Evolutionary conservation across 2,329 filamentous ascomycete genomes (phyloP).

Genomic region (Tolypocladium tropicale): DNA sequence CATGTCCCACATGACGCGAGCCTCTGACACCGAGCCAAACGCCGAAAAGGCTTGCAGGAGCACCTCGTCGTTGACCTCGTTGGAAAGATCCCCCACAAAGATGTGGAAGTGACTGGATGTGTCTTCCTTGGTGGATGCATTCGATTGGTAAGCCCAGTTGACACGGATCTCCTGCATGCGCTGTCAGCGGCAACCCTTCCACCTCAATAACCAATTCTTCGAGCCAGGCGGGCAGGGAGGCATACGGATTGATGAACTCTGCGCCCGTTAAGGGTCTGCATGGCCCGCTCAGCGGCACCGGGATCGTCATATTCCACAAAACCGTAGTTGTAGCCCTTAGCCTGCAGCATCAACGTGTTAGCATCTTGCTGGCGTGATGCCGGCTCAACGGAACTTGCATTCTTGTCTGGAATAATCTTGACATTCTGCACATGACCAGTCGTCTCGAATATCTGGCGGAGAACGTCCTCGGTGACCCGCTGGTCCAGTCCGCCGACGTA

Average conservation of each 20-base stretch:
- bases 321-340: conserved; percentile 97
- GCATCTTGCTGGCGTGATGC: background rate
- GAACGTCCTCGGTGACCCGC: conserved; percentile 87
- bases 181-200: background rate
- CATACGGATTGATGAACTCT: conserved; percentile 86
- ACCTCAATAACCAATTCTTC: background rate
- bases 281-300: conserved; percentile 88
- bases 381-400: conserved; percentile 51
- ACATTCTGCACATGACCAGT: conserved; percentile 97
- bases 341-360: conserved; percentile 36
- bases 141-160: conserved; percentile 99
- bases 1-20: conserved; percentile 99
- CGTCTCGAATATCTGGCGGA: conserved; percentile 97
- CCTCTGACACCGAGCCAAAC: conserved; percentile 92
- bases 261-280: conserved; percentile 92
- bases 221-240: background rate
- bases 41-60: conserved; percentile 89
- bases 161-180: conserved; percentile 80
- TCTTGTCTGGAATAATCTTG: conserved; percentile 99
- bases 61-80: conserved; percentile 97
- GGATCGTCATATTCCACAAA: conserved; percentile 99
- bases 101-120: conserved; percentile 98
- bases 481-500: conserved; percentile 95
- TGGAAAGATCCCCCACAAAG: conserved; percentile 94
- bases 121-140: conserved; percentile 88